These are phyloP conservation scores for Lactifluus echinatus DNA, from an alignment of 768 basidiomycete genomes.

Conservation along the genomic window DNA sequence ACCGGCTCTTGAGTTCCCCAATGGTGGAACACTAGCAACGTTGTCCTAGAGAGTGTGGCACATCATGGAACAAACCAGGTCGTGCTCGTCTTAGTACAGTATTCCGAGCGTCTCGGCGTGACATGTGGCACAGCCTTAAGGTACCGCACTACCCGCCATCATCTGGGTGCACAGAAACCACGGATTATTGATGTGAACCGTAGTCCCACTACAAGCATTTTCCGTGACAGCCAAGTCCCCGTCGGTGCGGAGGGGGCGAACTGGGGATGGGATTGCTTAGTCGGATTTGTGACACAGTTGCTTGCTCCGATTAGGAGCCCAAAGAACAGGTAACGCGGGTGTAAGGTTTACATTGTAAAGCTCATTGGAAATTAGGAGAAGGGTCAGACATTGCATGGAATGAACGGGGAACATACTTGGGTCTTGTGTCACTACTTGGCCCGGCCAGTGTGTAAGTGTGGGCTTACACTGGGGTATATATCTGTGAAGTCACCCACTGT, in stretches of 20 bases:
- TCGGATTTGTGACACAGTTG: neutral
- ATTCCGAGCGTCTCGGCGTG: neutral
- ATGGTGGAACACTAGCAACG: neutral
- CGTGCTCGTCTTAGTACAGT: neutral
- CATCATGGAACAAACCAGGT: neutral
- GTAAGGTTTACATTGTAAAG: neutral
- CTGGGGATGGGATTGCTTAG: neutral
- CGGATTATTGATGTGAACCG: neutral
- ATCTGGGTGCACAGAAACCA: neutral
- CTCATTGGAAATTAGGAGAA: too few species aligned
- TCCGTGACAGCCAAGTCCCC: neutral
- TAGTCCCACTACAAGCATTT: neutral
- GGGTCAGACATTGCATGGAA: neutral
- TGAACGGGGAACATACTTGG: neutral
- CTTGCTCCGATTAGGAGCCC: constrained; percentile 2
- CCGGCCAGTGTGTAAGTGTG: neutral
- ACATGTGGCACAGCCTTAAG: constrained; percentile 7
- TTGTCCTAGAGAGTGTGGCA: neutral
- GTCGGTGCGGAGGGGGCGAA: neutral
- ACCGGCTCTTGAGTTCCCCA: neutral
- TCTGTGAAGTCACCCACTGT: neutral
- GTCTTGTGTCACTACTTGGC: neutral
- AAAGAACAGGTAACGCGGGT: neutral
- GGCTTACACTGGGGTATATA: neutral
- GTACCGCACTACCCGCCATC: neutral